Evolutionary conservation across 805 yeast species (phyloP).

Genomic region (Wickerhamiella spandovensis): DNA sequence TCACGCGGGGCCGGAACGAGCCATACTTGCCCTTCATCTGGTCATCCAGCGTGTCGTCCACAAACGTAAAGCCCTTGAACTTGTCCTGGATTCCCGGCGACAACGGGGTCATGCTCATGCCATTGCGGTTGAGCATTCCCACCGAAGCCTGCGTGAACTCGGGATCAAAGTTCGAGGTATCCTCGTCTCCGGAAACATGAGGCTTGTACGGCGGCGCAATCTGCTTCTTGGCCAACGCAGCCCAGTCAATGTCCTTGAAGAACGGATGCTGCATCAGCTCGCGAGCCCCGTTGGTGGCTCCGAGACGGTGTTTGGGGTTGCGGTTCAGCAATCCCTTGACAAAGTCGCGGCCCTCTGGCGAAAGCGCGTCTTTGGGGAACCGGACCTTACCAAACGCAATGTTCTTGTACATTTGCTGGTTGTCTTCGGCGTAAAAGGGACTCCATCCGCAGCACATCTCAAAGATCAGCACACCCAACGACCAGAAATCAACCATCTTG

Average conservation of each 20-base stretch:
- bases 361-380: constrained; percentile 89
- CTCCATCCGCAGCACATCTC: constrained; percentile 99
- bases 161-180: constrained; percentile 94
- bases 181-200: constrained; percentile 77
- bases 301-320: constrained; percentile 90
- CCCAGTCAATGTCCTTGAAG: constrained; percentile 88
- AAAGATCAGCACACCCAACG: constrained; percentile 87
- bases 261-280: constrained; percentile 88
- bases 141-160: constrained; percentile 91
- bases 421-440: constrained; percentile 94
- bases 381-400: constrained; percentile 97
- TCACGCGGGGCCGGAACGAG: constrained; percentile 10
- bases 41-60: constrained; percentile 87
- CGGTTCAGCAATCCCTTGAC: constrained; percentile 91
- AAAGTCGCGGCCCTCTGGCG: constrained; percentile 86
- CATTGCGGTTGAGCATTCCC: constrained; percentile 50
- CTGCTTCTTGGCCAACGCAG: constrained; percentile 55
- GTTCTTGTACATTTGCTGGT: constrained; percentile 97
- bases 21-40: constrained; percentile 33
- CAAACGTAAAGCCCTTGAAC: constrained; percentile 93
- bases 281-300: constrained; percentile 82
- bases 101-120: constrained; percentile 50
- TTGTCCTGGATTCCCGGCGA: constrained; percentile 93
- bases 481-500: constrained; percentile 98
- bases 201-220: constrained; percentile 97